A percentile compares a stretch with the other conserved stretches of the same genome.
Conservation (phyloP, 1,284 basidiomycete species). For the Bondarzewia mesenterica region DNA sequence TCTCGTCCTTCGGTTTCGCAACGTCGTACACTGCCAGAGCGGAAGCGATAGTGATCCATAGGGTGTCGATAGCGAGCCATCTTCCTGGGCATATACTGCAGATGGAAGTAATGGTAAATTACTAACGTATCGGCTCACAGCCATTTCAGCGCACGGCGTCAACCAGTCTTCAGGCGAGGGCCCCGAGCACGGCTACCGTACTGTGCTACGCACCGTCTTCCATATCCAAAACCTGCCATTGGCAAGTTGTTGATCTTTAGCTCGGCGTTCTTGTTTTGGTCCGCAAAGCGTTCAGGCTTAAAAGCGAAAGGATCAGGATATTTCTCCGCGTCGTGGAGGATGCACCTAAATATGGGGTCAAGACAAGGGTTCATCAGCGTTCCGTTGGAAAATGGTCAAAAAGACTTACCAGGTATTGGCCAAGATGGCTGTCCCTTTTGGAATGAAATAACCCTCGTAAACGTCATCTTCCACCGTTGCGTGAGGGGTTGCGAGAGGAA, state of each 20-base stretch:
- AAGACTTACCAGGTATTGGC: background rate
- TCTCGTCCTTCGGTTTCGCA: background rate
- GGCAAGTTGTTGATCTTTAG: background rate
- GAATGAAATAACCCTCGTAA: constrained; percentile 7
- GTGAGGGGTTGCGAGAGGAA: background rate
- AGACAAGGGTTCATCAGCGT: too few relatives aligned
- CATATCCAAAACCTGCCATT: background rate
- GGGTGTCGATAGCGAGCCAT: background rate
- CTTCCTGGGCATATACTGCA: background rate
- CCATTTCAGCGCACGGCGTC: constrained; percentile 30
- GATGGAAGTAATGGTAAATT: background rate
- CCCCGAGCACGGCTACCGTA: constrained; percentile 16
- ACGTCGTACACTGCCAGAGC: background rate
- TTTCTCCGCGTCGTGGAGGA: background rate
- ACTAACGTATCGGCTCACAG: background rate
- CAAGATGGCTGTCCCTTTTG: background rate
- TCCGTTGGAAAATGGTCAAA: background rate
- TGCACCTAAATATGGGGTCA: background rate
- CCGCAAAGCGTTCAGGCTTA: background rate
- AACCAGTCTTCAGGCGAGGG: constrained; percentile 21
- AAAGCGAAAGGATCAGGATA: constrained; percentile 2
- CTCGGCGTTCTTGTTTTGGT: background rate
- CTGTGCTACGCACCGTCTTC: constrained; percentile 11
- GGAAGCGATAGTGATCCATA: background rate
- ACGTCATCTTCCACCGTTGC: constrained; percentile 2